Percentiles rank a stretch among this genome's conserved stretches.
These are phyloP conservation scores for Dendrobium chrysotoxum DNA, from an alignment of 106 monocot genomes.

Conservation along the genomic window DNA sequence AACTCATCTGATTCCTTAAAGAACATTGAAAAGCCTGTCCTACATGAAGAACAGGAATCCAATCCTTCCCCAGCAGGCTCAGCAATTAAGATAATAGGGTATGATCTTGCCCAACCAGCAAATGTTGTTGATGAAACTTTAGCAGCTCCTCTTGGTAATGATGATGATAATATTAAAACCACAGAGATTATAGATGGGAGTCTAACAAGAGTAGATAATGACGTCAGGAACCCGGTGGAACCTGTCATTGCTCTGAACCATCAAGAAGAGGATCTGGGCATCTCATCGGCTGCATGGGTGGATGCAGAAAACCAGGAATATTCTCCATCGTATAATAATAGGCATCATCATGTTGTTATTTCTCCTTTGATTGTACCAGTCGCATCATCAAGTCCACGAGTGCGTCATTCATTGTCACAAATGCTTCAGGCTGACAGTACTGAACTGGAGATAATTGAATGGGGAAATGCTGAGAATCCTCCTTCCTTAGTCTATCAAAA, in stretches of 20 bases:
- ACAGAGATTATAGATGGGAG: conserved; percentile 13
- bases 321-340: conserved; percentile 24
- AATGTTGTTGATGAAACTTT: conserved; percentile 21
- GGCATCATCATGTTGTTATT: background rate
- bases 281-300: conserved; percentile 89
- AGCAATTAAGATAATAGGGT: conserved; percentile 18
- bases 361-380: conserved; percentile 27
- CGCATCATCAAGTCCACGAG: conserved; percentile 43
- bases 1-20: conserved; percentile 37
- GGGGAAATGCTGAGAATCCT: conserved; percentile 99
- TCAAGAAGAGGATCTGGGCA: conserved; percentile 41
- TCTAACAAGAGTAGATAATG: conserved; percentile 17
- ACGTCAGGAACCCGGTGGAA: conserved; percentile 8
- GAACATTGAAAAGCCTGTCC: conserved; percentile 24
- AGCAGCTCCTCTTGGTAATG: conserved; percentile 22
- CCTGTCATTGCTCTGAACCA: background rate
- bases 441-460: conserved; percentile 79
- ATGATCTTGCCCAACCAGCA: conserved; percentile 25
- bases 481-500: conserved; percentile 91
- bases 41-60: conserved; percentile 29
- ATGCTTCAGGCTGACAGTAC: conserved; percentile 79
- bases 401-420: conserved; percentile 80
- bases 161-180: conserved; percentile 18
- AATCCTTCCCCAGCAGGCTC: conserved; percentile 14
- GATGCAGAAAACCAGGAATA: conserved; percentile 44